Evolutionary conservation across 768 basidiomycete species (phyloP).

Genomic region (Collybia sp.): DNA sequence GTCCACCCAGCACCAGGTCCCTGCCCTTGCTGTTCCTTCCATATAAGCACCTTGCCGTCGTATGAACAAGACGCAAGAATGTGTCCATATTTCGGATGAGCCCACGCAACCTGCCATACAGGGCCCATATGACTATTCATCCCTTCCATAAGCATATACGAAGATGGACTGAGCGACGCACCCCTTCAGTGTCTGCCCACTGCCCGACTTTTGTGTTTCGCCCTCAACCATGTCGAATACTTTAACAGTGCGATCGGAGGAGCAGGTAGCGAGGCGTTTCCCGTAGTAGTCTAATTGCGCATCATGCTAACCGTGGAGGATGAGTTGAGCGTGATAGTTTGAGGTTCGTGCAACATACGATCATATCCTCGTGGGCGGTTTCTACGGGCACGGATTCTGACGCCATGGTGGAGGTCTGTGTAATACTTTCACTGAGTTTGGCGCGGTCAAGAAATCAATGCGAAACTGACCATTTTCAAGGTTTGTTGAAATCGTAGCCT

Average conservation of each 20-base stretch:
- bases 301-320: constrained; percentile 67
- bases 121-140: constrained; percentile 83
- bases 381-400: constrained; percentile 83
- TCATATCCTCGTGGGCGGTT: constrained; percentile 98
- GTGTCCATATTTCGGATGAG: constrained; percentile 94
- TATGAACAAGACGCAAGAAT: constrained; percentile 99
- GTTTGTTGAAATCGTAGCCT: no score
- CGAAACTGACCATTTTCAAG: no score
- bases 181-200: constrained; percentile 80
- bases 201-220: constrained; percentile 58
- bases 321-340: not conserved
- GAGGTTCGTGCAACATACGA: constrained; percentile 51
- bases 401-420: constrained; percentile 44
- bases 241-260: constrained; percentile 91
- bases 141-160: not conserved
- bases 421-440: not conserved
- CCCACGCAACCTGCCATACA: constrained; percentile 98
- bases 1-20: constrained; percentile 68
- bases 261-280: constrained; percentile 94
- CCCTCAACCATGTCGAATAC: constrained; percentile 94
- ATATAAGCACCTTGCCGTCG: constrained; percentile 96
- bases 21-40: constrained; percentile 82
- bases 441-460: no score
- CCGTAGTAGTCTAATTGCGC: constrained; percentile 98
- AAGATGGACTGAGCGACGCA: constrained; percentile 18